phyloP scores from a whole-genome alignment of 2,329 filamentous ascomycete genomes.

The Aspergillus pseudonomiae region DNA sequence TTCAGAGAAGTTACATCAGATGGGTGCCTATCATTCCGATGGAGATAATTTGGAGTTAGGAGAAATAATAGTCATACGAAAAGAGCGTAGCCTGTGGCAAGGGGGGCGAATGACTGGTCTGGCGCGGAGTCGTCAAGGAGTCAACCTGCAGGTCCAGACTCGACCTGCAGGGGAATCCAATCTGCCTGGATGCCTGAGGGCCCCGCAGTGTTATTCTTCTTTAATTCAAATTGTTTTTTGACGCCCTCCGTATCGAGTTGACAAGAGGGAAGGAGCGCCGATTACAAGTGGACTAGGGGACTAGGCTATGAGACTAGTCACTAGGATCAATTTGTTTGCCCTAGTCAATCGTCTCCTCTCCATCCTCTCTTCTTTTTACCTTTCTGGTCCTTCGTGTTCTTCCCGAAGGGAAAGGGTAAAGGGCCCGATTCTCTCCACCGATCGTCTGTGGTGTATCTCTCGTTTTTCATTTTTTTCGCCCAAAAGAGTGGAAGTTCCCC shows the following conservation, averaged over 20 bases:
- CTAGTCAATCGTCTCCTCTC: too few relatives aligned
- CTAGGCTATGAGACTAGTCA: neutral
- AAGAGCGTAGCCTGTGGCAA: neutral
- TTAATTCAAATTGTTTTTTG: neutral
- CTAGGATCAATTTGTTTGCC: too few relatives aligned
- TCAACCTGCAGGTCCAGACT: constrained; percentile 3
- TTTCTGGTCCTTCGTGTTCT: neutral
- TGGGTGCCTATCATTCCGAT: neutral
- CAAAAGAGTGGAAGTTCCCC: neutral
- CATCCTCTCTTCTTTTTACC: neutral
- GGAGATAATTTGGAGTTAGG: neutral
- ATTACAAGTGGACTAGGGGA: neutral
- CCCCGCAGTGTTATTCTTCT: neutral
- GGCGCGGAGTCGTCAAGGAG: neutral
- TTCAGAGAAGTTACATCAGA: neutral
- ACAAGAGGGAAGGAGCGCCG: neutral
- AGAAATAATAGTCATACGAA: neutral
- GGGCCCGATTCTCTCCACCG: neutral
- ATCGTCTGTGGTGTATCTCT: neutral
- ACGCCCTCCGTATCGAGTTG: too few relatives aligned
- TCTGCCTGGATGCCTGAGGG: constrained; percentile 3
- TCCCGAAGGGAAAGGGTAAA: neutral
- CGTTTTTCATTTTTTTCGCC: neutral
- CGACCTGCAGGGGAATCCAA: neutral
- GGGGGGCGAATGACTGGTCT: neutral